Conservation (phyloP, 129 eudicot species). For the Glebionis coronaria region DNA sequence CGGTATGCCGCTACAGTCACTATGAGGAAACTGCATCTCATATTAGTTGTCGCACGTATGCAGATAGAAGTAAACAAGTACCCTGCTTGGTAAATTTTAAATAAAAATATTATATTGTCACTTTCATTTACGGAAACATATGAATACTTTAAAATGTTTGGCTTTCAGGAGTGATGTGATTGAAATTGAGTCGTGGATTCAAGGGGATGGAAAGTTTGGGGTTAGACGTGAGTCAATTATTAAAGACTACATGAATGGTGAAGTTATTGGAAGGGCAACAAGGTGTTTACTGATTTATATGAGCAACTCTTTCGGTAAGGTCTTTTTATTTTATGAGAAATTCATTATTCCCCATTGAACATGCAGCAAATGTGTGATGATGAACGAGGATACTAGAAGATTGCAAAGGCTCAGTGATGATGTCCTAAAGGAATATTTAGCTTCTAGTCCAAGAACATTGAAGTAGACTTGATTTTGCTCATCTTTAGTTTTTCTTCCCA, state of each 20-base stretch:
- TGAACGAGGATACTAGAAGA: constrained; percentile 8
- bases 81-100: constrained; percentile 7
- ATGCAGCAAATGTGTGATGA: constrained; percentile 7
- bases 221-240: neutral
- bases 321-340: too few species aligned
- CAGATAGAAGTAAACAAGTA: constrained; percentile 5
- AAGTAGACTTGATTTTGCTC: constrained; percentile 1
- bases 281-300: neutral
- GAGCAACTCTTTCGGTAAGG: too few species aligned
- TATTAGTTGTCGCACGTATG: neutral
- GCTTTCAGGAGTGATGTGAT: neutral
- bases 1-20: neutral
- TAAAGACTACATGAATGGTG: neutral
- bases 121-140: neutral
- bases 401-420: neutral
- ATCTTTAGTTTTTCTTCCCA: neutral
- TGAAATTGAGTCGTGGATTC: neutral
- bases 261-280: constrained; percentile 10
- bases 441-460: neutral
- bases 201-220: neutral
- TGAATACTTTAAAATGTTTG: neutral
- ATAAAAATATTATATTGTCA: neutral
- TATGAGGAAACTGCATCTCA: constrained; percentile 4
- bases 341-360: neutral
- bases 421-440: constrained; percentile 10